Percentiles rank a stretch among this genome's conserved stretches.
phyloP scores from a whole-genome alignment of 257 asterid species.

The Solanum lignicaule region DNA sequence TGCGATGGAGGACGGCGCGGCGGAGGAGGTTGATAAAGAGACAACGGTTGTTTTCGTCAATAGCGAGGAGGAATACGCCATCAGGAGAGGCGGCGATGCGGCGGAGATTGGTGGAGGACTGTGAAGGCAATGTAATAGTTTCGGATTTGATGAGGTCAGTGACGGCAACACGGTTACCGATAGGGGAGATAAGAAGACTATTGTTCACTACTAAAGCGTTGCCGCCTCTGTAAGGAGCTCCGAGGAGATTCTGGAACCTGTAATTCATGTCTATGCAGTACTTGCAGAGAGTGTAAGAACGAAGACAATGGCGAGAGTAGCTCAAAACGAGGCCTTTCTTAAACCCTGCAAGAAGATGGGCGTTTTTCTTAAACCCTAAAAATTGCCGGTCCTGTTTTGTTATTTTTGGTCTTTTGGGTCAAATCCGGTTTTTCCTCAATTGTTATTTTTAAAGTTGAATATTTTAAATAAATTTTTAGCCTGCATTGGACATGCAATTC shows the following conservation, averaged over 20 bases:
- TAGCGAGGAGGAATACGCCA: slow-evolving; percentile 66
- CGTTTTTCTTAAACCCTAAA: background rate
- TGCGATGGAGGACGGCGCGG: slow-evolving; percentile 69
- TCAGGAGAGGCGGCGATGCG: slow-evolving; percentile 80
- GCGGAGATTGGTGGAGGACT: slow-evolving; percentile 74
- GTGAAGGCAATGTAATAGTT: slow-evolving; percentile 67
- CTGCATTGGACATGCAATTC: background rate
- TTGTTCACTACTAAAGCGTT: slow-evolving; percentile 53
- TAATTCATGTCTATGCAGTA: slow-evolving; percentile 44
- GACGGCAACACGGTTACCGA: slow-evolving; percentile 86
- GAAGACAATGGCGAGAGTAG: background rate
- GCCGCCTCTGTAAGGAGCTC: slow-evolving; percentile 98
- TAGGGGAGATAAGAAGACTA: slow-evolving; percentile 55
- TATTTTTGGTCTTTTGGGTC: background rate
- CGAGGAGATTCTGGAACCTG: slow-evolving; percentile 75
- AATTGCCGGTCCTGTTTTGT: background rate
- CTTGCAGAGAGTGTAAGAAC: background rate
- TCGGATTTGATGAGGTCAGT: slow-evolving; percentile 86
- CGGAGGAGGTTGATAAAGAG: slow-evolving; percentile 74
- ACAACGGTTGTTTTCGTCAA: slow-evolving; percentile 89
- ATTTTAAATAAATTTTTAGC: background rate
- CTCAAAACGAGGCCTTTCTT: background rate
- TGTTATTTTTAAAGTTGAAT: background rate
- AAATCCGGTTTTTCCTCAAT: background rate
- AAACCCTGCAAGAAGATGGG: background rate